Evolutionary conservation across 768 basidiomycete genomes (phyloP).

Genomic region (Boletus edulis): DNA sequence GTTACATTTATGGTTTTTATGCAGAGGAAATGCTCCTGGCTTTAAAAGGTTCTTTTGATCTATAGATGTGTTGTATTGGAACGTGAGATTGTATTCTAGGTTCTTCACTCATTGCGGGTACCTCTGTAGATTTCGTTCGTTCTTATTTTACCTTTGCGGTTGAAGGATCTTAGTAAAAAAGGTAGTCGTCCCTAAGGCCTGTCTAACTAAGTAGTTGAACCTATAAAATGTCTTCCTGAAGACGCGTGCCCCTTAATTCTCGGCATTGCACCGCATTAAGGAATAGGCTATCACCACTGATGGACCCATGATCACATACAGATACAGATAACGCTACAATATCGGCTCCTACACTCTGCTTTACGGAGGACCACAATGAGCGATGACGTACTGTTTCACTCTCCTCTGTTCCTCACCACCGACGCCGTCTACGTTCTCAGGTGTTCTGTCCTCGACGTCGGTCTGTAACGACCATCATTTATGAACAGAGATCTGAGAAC

Average conservation of each 20-base stretch:
- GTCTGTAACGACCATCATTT: slow-evolving; percentile 41
- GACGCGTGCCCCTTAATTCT: neutral
- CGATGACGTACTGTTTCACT: slow-evolving; percentile 72
- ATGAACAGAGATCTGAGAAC: slow-evolving; percentile 1
- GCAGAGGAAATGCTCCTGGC: neutral
- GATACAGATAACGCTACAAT: neutral
- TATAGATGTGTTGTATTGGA: slow-evolving; percentile 10
- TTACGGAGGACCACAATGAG: slow-evolving; percentile 55
- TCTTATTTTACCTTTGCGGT: slow-evolving; percentile 11
- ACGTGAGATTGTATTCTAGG: slow-evolving; percentile 1
- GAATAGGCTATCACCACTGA: neutral
- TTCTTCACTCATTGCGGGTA: neutral
- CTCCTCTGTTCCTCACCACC: slow-evolving; percentile 84
- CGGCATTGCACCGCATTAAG: neutral
- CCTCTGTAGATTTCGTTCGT: slow-evolving; percentile 3
- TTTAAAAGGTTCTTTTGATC: neutral
- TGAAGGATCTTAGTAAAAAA: slow-evolving; percentile 1
- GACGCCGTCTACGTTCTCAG: slow-evolving; percentile 87
- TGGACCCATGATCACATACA: neutral
- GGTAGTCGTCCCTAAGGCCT: neutral
- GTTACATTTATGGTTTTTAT: neutral
- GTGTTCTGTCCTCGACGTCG: slow-evolving; percentile 81
- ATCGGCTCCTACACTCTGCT: neutral
- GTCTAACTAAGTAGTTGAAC: slow-evolving; percentile 1
- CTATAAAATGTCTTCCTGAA: neutral